Evolutionary conservation across 441 rosid species (phyloP), one percentile per base, ranked within the genome.

Genomic region (Euphorbia celastroides): DNA sequence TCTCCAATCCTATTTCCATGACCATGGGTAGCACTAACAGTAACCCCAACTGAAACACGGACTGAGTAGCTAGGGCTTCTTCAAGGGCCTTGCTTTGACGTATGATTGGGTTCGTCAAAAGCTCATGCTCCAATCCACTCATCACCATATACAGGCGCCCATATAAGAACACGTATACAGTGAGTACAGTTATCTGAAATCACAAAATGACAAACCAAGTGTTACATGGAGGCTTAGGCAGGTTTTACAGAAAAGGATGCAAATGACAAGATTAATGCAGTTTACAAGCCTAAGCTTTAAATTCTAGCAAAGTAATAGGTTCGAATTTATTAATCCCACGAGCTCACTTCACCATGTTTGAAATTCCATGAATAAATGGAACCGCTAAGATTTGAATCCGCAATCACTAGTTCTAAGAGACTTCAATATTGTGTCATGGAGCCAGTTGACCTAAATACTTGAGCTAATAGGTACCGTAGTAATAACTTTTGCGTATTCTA

Each of bases 1-100:
- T 86, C 74, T 91, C 96, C 72, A 94, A 82, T 38, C 97, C 97
- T 30, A 84, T 88, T 78, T 94, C 99, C 99, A 94, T 92, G 60
- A 94, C 83, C 98, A 94, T 89, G 12, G 99, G 99, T 52, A 94
- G 70, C 68, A 94, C 88, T 74, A 94, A 75, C 73, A 89, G 62
- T 57, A 94, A 82, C 31, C 97, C 97, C 7, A 94, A 80, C 81
- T 92, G 99, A 70, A 94, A 86, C 69, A 90, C 70, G 23, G 97
- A 88, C 69, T 86, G 97, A 22, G 96, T 80, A 54, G 89, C 93
- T 72, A 94, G 70, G 60, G 96, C 99, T 73, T 89, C 70, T 75
- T 89, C 97, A 48, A 94, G 94, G 36, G 90, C 96, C 64, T 83
- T 89, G 78, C 73, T 91, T 64, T 82, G 86, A 61, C 71, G 82